Evolutionary conservation across 306 rosid species (phyloP), one percentile per base, ranked within the genome.

Genomic region (Cucumis hystrix): DNA sequence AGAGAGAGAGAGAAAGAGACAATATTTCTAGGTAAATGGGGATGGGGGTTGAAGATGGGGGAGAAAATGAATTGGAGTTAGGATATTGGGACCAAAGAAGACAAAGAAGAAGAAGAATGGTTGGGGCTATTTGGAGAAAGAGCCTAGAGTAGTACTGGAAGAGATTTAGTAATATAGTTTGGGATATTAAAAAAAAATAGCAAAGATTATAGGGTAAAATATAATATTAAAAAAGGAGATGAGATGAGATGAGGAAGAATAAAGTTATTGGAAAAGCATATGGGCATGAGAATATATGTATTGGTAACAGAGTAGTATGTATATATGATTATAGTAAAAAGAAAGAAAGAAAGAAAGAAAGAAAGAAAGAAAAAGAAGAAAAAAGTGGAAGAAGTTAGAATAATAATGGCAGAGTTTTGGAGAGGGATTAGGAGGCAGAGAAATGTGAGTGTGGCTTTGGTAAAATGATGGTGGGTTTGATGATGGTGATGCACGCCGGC

Each of bases 401-500:
- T 12, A 47, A 47, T 47, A 47, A 47, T 47, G 54, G 54, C 96
- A 91, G 93, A 74, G 85, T 84, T 87, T 89, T 89, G 90, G 86
- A 89, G 87, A 85, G 77, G 67, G 86, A 86, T 88, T 84, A 83
- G 95, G 95, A 85, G 87, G 93, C 90, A 88, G 10, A 80, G 77
- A 77, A 87, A 88, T 61, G 70, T 43, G 79, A n/a, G 79, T 60
- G 56, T 76, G 39, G 20, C 23, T 60, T 76, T 33, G 58, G 57
- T 52, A 43, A 23, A 21, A 17, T 80, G 89, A 59, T 80, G 88
- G 96, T 90, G 94, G 88, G 89, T 84, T 92, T 84, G 88, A 92
- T 92, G 80, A 89, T 83, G 84, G 72, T 85, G 63, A 89, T 80
- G 87, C 99, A 90, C 93, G 99, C 97, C 96, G 92, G 97, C 93